These are phyloP conservation scores for Aspergillus sp. DNA, from an alignment of 2,329 filamentous ascomycete genomes.

Conservation along the genomic window DNA sequence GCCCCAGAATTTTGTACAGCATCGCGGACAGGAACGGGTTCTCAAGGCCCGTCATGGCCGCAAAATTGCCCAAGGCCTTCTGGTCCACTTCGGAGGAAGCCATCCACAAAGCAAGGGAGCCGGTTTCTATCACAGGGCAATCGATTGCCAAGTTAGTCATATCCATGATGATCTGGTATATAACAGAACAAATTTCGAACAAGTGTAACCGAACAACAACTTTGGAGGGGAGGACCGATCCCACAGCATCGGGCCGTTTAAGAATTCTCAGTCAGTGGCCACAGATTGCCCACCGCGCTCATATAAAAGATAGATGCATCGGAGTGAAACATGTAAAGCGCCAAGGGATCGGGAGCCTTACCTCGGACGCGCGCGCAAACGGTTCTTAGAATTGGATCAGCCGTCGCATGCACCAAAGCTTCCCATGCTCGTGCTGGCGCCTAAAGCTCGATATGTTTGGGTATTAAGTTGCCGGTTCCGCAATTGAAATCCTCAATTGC, in stretches of 20 bases:
- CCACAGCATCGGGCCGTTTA: neutral
- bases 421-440: conserved; percentile 33
- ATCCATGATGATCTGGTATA: conserved; percentile 9
- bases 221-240: neutral
- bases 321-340: conserved; percentile 17
- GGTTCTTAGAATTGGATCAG: conserved; percentile 16
- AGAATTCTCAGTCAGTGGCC: neutral
- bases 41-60: conserved; percentile 73
- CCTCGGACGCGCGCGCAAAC: conserved; percentile 32
- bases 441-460: conserved; percentile 13
- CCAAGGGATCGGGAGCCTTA: conserved; percentile 26
- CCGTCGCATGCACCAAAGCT: conserved; percentile 27
- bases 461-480: conserved; percentile 13
- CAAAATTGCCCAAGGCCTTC: conserved; percentile 90
- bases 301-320: neutral
- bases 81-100: conserved; percentile 96
- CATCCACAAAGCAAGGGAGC: conserved; percentile 61
- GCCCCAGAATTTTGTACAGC: conserved; percentile 86
- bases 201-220: neutral
- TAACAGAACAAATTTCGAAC: neutral
- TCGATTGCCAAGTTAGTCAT: conserved; percentile 33
- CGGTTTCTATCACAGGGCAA: conserved; percentile 31
- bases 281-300: neutral
- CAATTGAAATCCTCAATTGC: conserved; percentile 6
- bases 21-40: conserved; percentile 74